These are phyloP conservation scores for Artemisia tridentata DNA, from an alignment of 129 eudicot genomes.

Conservation along the genomic window DNA sequence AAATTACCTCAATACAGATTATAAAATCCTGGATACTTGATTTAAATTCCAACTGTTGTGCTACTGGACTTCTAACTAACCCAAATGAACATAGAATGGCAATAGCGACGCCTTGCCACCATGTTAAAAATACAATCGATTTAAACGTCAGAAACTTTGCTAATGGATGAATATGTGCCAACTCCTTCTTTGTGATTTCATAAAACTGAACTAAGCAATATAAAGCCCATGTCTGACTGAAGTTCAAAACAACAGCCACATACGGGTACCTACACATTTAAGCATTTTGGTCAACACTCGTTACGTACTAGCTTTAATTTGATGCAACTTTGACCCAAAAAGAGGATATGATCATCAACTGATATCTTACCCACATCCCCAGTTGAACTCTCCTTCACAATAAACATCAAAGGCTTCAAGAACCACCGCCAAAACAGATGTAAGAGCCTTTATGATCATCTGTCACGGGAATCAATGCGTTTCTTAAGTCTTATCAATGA, in stretches of 20 bases:
- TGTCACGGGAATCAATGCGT: not conserved
- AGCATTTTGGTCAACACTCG: constrained; percentile 9
- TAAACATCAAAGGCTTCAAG: constrained; percentile 67
- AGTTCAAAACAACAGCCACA: constrained; percentile 79
- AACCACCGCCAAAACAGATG: constrained; percentile 22
- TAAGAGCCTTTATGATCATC: not conserved
- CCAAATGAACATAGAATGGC: constrained; percentile 75
- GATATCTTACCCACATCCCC: constrained; percentile 79
- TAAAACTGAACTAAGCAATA: constrained; percentile 92
- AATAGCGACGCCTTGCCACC: constrained; percentile 99
- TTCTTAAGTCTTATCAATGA: not conserved
- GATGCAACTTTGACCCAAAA: not conserved
- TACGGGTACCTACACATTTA: constrained; percentile 78
- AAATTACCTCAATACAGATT: constrained; percentile 91
- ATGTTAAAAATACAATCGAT: constrained; percentile 92
- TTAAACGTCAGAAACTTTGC: constrained; percentile 93
- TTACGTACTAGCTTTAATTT: too few species aligned
- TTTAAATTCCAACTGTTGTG: constrained; percentile 70
- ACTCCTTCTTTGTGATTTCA: constrained; percentile 68
- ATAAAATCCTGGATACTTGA: constrained; percentile 87
- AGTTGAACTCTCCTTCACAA: constrained; percentile 96
- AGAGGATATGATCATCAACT: not conserved
- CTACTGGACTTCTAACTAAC: constrained; percentile 74
- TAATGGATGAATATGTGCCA: constrained; percentile 80
- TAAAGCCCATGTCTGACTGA: constrained; percentile 98